These are phyloP conservation scores for Acacia pycnantha DNA, from an alignment of 331 rosid species.

Conservation along the genomic window DNA sequence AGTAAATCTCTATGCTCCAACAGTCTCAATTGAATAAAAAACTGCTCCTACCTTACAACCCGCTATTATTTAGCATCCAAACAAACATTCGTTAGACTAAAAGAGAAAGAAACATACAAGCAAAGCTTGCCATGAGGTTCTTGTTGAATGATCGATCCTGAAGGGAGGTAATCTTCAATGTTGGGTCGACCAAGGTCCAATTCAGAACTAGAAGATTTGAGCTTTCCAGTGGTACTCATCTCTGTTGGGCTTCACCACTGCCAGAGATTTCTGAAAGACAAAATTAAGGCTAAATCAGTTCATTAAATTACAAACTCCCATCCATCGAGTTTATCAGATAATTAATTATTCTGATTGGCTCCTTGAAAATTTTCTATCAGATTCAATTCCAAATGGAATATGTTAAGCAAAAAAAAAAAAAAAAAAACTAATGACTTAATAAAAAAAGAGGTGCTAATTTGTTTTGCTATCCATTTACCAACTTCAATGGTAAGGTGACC, in stretches of 20 bases:
- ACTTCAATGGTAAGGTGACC: neutral
- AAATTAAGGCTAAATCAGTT: neutral
- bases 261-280: neutral
- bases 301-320: neutral
- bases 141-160: conserved; percentile 60
- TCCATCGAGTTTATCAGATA: neutral
- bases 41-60: neutral
- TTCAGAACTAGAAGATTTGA: conserved; percentile 54
- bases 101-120: conserved; percentile 39
- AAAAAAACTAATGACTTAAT: neutral
- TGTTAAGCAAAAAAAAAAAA: neutral
- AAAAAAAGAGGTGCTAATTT: neutral
- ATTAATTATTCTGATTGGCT: neutral
- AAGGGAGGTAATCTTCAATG: conserved; percentile 73
- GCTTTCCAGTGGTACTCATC: conserved; percentile 29
- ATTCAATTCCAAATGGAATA: neutral
- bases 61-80: neutral
- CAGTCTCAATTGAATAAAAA: neutral
- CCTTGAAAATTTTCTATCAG: neutral
- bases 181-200: conserved; percentile 74
- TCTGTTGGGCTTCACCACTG: neutral
- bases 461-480: neutral
- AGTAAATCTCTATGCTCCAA: neutral
- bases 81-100: neutral
- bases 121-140: conserved; percentile 64